phyloP scores from a whole-genome alignment of 257 asterid species.

The Solanum tarapatanum region DNA sequence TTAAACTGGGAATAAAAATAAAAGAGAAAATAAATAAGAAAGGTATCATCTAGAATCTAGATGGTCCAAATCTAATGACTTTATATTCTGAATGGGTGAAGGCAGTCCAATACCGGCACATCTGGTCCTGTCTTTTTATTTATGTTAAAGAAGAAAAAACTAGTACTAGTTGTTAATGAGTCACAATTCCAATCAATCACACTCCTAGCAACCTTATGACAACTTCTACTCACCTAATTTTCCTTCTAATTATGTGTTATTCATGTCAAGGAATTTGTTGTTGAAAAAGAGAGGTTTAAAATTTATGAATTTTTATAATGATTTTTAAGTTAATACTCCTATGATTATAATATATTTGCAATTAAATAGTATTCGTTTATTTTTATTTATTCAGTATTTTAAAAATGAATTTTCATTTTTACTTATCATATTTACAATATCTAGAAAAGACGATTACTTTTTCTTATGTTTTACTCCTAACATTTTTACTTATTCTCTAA shows the following conservation, averaged over 20 bases:
- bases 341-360: too few species aligned
- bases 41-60: neutral
- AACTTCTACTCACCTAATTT: neutral
- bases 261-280: neutral
- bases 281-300: neutral
- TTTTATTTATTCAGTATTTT: neutral
- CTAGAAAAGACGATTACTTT: neutral
- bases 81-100: neutral
- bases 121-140: neutral
- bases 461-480: too few species aligned
- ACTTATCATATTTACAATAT: too few species aligned
- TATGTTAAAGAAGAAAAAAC: neutral
- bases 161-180: neutral
- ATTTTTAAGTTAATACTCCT: too few species aligned
- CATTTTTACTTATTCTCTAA: too few species aligned
- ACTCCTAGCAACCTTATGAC: neutral
- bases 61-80: neutral
- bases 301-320: too few species aligned
- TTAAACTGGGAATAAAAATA: neutral
- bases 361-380: too few species aligned
- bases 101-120: neutral
- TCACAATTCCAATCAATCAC: neutral
- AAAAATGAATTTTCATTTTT: too few species aligned
- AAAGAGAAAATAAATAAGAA: neutral
- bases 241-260: neutral